Evolutionary conservation across 2,329 filamentous ascomycete genomes (phyloP).

Genomic region (Pyricularia grisea): DNA sequence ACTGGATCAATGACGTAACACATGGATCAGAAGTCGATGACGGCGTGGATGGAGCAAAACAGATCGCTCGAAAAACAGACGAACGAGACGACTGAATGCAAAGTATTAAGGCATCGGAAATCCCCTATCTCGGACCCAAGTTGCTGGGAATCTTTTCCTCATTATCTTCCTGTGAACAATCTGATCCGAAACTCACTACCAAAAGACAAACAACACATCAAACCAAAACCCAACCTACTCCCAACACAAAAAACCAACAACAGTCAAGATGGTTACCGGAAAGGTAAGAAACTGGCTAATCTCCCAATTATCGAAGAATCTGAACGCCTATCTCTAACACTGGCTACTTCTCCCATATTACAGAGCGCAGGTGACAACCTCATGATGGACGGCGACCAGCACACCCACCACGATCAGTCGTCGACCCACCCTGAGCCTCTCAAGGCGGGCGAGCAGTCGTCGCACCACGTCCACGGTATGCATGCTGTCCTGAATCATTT

Average conservation of each 20-base stretch:
- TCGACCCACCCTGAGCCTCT: slow-evolving; percentile 1
- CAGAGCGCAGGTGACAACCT: neutral
- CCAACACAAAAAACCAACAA: neutral
- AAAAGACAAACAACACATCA: neutral
- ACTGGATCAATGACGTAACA: neutral
- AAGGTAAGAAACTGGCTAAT: neutral
- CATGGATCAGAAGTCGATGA: neutral
- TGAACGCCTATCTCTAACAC: neutral
- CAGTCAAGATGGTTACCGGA: neutral
- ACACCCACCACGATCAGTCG: neutral
- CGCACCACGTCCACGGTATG: slow-evolving; percentile 3
- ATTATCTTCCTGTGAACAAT: neutral
- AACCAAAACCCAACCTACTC: neutral
- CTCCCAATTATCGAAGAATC: neutral
- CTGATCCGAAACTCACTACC: neutral
- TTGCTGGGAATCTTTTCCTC: neutral
- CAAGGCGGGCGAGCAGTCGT: neutral
- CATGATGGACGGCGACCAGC: neutral
- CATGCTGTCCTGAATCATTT: neutral
- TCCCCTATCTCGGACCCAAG: neutral
- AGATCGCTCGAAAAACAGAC: neutral
- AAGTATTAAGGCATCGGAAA: neutral
- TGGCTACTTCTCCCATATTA: neutral
- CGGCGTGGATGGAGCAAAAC: neutral
- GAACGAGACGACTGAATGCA: neutral